Evolutionary conservation across 225 moss, liverwort and hornwort genomes (phyloP).

Genomic region (Asterella californica): DNA sequence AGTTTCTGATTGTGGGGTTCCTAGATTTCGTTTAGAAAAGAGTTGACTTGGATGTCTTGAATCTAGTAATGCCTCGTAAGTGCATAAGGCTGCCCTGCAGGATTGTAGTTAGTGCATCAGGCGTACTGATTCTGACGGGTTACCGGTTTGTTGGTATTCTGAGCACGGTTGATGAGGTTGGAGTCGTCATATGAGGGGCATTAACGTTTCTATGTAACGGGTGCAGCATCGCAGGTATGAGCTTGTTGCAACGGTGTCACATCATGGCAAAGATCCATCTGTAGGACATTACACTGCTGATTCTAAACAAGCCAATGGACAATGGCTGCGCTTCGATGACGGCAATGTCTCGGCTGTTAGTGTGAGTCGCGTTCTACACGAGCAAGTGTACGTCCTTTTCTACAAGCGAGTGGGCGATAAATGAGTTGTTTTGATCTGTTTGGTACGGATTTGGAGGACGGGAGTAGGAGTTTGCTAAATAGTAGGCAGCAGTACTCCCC

Average conservation of each 20-base stretch:
- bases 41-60: too few relatives aligned
- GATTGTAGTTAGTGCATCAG: too few relatives aligned
- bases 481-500: constrained; percentile 28
- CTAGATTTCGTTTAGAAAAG: too few relatives aligned
- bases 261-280: constrained; percentile 91
- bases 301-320: constrained; percentile 79
- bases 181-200: background rate
- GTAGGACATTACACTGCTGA: constrained; percentile 97
- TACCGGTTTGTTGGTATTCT: background rate
- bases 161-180: background rate
- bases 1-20: too few relatives aligned
- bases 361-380: constrained; percentile 66
- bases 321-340: constrained; percentile 93
- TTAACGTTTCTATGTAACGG: background rate
- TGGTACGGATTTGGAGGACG: constrained; percentile 36
- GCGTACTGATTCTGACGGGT: too few relatives aligned
- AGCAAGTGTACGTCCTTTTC: constrained; percentile 93
- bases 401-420: constrained; percentile 61
- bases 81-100: too few relatives aligned
- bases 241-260: constrained; percentile 88
- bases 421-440: constrained; percentile 37
- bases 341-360: constrained; percentile 66
- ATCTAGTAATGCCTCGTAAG: too few relatives aligned
- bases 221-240: constrained; percentile 90
- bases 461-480: constrained; percentile 30